Evolutionary conservation across 1,284 basidiomycete species (phyloP).

Genomic region (Rhodotorula sp.): DNA sequence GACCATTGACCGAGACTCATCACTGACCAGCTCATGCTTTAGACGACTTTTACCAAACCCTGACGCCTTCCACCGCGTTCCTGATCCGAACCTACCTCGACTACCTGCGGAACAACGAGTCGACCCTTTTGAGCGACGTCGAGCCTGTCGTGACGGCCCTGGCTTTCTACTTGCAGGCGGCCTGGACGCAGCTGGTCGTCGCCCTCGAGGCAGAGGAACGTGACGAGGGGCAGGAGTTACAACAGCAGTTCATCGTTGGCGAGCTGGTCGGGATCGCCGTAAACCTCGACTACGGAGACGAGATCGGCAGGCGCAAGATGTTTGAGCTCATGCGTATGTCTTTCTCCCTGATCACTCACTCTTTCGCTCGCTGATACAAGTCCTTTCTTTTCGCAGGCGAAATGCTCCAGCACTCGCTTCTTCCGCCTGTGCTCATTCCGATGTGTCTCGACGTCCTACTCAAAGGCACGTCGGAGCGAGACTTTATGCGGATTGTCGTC

Average conservation of each 20-base stretch:
- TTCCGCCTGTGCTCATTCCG: slow-evolving; percentile 77
- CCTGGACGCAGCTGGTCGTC: slow-evolving; percentile 39
- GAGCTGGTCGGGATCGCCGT: slow-evolving; percentile 80
- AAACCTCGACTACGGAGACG: slow-evolving; percentile 87
- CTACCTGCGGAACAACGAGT: slow-evolving; percentile 62
- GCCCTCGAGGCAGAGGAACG: slow-evolving; percentile 53
- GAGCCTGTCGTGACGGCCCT: slow-evolving; percentile 87
- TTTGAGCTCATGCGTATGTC: slow-evolving; percentile 77
- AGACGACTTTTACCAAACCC: slow-evolving; percentile 73
- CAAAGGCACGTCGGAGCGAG: slow-evolving; percentile 79
- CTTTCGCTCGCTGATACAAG: no score
- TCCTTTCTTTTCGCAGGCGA: slow-evolving; percentile 57
- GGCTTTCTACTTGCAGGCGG: slow-evolving; percentile 75
- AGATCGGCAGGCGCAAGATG: slow-evolving; percentile 90
- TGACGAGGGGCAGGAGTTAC: slow-evolving; percentile 59
- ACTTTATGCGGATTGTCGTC: slow-evolving; percentile 89
- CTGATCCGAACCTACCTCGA: slow-evolving; percentile 82
- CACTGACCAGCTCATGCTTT: slow-evolving; percentile 9
- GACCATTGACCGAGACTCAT: neutral
- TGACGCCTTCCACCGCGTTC: slow-evolving; percentile 80
- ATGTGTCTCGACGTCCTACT: slow-evolving; percentile 82
- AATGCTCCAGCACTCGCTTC: slow-evolving; percentile 77
- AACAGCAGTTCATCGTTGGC: slow-evolving; percentile 73
- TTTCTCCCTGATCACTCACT: neutral
- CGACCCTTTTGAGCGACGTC: slow-evolving; percentile 67